Conservation (phyloP, 1,284 basidiomycete species). For the Baeospora myosura region DNA sequence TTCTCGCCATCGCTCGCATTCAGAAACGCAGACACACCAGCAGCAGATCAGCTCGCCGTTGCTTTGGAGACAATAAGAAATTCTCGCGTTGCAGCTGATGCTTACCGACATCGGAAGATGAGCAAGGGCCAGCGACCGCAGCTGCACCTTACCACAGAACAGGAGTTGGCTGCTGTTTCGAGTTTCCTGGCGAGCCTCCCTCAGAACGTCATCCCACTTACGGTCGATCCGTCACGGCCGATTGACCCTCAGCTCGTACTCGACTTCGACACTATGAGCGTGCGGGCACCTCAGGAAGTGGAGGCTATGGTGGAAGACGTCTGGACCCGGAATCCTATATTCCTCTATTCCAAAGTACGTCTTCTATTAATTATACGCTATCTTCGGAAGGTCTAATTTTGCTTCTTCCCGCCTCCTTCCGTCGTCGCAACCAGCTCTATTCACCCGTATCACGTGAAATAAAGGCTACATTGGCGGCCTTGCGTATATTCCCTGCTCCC, state of each 20-base stretch:
- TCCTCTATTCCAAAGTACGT: constrained; percentile 71
- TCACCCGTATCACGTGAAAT: constrained; percentile 63
- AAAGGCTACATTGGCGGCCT: constrained; percentile 42
- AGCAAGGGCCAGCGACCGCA: constrained; percentile 24
- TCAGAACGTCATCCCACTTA: constrained; percentile 68
- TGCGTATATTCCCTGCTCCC: constrained; percentile 42
- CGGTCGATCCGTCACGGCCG: constrained; percentile 55
- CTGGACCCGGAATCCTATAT: constrained; percentile 71
- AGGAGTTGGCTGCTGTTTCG: constrained; percentile 76
- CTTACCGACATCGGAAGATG: constrained; percentile 16
- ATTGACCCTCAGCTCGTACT: constrained; percentile 76
- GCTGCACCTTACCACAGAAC: constrained; percentile 39
- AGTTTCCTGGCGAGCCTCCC: constrained; percentile 73
- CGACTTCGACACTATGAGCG: constrained; percentile 70
- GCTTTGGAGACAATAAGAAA: constrained; percentile 27
- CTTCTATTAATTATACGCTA: constrained; percentile 4
- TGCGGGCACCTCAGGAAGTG: constrained; percentile 51
- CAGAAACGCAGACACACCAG: constrained; percentile 26
- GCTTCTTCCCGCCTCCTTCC: constrained; percentile 1
- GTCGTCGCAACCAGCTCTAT: too few relatives aligned
- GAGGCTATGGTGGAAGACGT: constrained; percentile 48
- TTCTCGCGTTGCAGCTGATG: too few relatives aligned
- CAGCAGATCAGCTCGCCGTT: constrained; percentile 21
- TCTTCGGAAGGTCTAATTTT: constrained; percentile 4
- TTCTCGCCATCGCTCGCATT: constrained; percentile 32